These are phyloP conservation scores for Ceratopteris richardii DNA, from an alignment of 75 land plant genomes.

Conservation along the genomic window DNA sequence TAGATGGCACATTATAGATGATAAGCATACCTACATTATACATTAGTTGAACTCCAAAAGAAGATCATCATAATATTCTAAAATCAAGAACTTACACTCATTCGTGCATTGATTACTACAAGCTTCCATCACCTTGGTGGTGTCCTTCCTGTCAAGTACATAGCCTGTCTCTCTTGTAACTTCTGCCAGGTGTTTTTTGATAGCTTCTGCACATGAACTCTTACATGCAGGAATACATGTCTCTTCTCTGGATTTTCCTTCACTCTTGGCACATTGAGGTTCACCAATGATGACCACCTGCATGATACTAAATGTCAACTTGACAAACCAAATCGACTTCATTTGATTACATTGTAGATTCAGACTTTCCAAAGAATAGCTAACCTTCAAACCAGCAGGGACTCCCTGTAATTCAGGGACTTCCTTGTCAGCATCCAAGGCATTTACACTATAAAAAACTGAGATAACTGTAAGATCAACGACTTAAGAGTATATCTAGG, in stretches of 20 bases:
- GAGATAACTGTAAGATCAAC: too few species aligned
- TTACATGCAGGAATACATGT: constrained; percentile 20
- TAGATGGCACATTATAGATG: too few species aligned
- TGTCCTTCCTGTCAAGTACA: constrained; percentile 18
- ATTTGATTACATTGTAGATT: too few species aligned
- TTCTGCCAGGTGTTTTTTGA: constrained; percentile 19
- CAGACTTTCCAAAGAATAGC: background rate
- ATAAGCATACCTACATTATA: too few species aligned
- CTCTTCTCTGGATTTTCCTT: constrained; percentile 28
- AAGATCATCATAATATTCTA: too few species aligned
- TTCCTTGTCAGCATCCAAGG: constrained; percentile 26
- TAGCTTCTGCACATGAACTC: constrained; percentile 15
- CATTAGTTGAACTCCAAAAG: too few species aligned
- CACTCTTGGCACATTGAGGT: constrained; percentile 25
- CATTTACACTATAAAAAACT: constrained; percentile 36
- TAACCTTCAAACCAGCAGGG: constrained; percentile 30
- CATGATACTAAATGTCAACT: background rate
- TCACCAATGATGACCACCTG: constrained; percentile 25
- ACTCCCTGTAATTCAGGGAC: constrained; percentile 26
- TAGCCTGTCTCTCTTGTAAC: constrained; percentile 26
- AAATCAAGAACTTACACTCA: constrained; percentile 27
- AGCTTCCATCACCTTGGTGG: constrained; percentile 8
- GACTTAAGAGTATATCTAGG: too few species aligned
- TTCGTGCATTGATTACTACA: constrained; percentile 24
- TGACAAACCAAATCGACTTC: too few species aligned